Evolutionary conservation across 2,329 filamentous ascomycete genomes (phyloP), one percentile per base, ranked within the genome.

Genomic region (Pyrenochaeta sp.): DNA sequence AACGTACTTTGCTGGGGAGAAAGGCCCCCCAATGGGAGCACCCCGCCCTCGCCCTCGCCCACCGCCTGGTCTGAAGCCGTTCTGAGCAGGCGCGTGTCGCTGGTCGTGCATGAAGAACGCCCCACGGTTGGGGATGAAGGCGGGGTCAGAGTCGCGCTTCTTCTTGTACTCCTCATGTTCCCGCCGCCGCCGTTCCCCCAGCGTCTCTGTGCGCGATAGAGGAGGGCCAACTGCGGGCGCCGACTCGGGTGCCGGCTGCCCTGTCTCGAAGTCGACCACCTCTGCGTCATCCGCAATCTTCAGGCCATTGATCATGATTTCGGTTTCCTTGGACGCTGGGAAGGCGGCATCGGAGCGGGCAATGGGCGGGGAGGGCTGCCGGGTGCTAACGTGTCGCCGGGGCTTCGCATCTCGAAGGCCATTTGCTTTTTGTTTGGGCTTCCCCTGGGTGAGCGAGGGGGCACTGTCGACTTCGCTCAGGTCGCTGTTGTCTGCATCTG

Each of bases 51-150:
- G 83, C 56, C 84, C 80, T 32, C 86, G 88, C 75, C 88, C 83
- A 29, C 85, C 85, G 37, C 61, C 56, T 11, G 88, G 85, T 51
- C 90, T 83, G 76, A 94, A 92, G 47, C 90, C 90, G 76, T 93
- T 94, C 47, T 88, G 85, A 61, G 87, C 86, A 39, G 88, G 85
- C n/a, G 89, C 89, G 50, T 90, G 86, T 58, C 92, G 86, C 69
- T 95, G 91, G 73, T 98, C 95, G 76, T 98, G 94, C 86, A 98
- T 92, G 80, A 97, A 98, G 81, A 98, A 98, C 58, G 91, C 89
- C 54, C 95, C 95, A 62, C 94, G 84, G 70, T 96, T 97, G 48
- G 95, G 94, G 49, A 97, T 94, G 77, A 97, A 97, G 10, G 93
- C 88, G 31, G 94, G 94, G 74, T 97, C 92, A 66, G 91, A 88